These are phyloP conservation scores for Eucalyptus polyanthemos DNA, from an alignment of 345 rosid genomes.

Conservation along the genomic window DNA sequence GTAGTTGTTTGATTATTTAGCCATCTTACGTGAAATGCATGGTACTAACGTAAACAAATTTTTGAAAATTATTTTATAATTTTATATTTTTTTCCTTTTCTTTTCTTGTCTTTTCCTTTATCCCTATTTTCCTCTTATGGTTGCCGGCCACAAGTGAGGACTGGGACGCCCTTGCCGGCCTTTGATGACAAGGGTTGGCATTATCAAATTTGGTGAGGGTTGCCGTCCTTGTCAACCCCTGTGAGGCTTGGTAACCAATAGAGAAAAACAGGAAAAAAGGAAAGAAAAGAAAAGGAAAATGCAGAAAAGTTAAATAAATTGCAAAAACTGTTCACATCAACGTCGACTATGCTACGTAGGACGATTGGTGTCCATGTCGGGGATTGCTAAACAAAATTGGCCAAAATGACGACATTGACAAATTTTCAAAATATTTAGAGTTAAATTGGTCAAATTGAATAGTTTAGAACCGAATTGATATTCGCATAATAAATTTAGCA, in stretches of 20 bases:
- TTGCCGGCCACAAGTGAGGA: background rate
- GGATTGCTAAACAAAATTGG: background rate
- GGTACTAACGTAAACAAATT: fast-evolving
- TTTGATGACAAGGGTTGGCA: background rate
- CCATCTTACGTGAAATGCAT: fast-evolving
- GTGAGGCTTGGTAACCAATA: background rate
- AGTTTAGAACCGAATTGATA: too few relatives aligned
- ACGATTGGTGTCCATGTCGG: fast-evolving
- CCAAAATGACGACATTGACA: background rate
- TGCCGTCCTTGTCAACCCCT: background rate
- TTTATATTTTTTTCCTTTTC: background rate
- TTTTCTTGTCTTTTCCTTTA: too few relatives aligned
- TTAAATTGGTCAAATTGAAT: too few relatives aligned
- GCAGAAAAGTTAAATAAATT: too few relatives aligned
- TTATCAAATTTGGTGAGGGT: background rate
- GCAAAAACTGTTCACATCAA: too few relatives aligned
- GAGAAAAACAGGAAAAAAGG: background rate
- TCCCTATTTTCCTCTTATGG: background rate
- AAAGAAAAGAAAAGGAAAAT: too few relatives aligned
- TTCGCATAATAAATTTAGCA: too few relatives aligned
- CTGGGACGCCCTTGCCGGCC: background rate
- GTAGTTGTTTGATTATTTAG: background rate
- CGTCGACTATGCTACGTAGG: fast-evolving
- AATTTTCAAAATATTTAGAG: too few relatives aligned
- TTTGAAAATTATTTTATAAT: background rate